A percentile compares a stretch with the other conserved stretches of the same genome.
Evolutionary conservation across 2,329 filamentous ascomycete species (phyloP).

Genomic region (Ceratocystis cacaofunesta): DNA sequence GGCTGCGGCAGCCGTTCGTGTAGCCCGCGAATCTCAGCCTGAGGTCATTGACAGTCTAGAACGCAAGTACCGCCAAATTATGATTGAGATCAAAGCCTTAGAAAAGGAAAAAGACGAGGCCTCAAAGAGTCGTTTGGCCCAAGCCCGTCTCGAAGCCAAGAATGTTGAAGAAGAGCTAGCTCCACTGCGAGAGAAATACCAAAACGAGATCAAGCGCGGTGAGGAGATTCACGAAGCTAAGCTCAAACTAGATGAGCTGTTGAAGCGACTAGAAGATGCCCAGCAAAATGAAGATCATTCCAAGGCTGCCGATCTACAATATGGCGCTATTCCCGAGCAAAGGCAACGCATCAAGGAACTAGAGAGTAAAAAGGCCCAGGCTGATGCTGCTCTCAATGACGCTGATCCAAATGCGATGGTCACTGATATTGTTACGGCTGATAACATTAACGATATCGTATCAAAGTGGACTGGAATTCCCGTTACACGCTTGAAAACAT

Average conservation of each 20-base stretch:
- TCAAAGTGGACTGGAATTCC: constrained; percentile 97
- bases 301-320: constrained; percentile 85
- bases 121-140: constrained; percentile 65
- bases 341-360: constrained; percentile 64
- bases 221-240: constrained; percentile 89
- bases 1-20: constrained; percentile 87
- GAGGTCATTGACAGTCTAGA: constrained; percentile 92
- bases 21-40: constrained; percentile 89
- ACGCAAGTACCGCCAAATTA: constrained; percentile 72
- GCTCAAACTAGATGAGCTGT: constrained; percentile 81
- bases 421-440: constrained; percentile 85
- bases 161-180: constrained; percentile 89
- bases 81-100: constrained; percentile 94
- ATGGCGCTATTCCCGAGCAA: constrained; percentile 93
- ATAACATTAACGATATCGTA: constrained; percentile 98
- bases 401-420: constrained; percentile 55
- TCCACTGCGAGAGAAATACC: constrained; percentile 88
- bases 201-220: constrained; percentile 78
- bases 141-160: constrained; percentile 78
- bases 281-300: constrained; percentile 70
- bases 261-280: constrained; percentile 87
- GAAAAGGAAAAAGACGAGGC: constrained; percentile 90
- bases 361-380: constrained; percentile 63
- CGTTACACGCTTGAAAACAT: constrained; percentile 81
- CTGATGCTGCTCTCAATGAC: constrained; percentile 55